Percentiles rank a stretch among this genome's conserved stretches.
phyloP scores from a whole-genome alignment of 2,329 filamentous ascomycete species.

The Botrytis deweyae region DNA sequence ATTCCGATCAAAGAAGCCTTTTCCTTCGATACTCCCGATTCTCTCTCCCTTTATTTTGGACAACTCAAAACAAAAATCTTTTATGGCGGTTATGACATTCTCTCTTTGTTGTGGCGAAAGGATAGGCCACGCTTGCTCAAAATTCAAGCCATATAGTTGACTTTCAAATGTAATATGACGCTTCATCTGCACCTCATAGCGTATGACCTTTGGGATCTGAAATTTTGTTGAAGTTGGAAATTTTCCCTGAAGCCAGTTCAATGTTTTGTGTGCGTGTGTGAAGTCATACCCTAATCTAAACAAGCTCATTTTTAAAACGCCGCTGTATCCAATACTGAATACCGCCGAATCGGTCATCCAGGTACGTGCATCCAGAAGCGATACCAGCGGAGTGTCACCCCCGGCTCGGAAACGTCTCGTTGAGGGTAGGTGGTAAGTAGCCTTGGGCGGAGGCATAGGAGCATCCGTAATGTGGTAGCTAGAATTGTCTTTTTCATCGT shows the following conservation, averaged over 20 bases:
- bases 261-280: not conserved
- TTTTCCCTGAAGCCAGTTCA: not conserved
- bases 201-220: not conserved
- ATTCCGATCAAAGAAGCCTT: accelerated
- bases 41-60: not conserved
- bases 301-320: not conserved
- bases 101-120: not conserved
- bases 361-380: accelerated
- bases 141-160: not conserved
- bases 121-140: not conserved
- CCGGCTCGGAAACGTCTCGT: not conserved
- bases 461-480: conserved; percentile 2
- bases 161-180: not conserved
- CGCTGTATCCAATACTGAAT: not conserved
- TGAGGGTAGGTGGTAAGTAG: not conserved
- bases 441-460: not conserved
- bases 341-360: not conserved
- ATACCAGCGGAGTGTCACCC: not conserved
- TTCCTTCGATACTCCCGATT: not conserved
- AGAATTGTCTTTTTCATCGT: not conserved
- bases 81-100: not conserved
- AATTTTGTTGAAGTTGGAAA: not conserved
- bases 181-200: not conserved
- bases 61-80: not conserved
- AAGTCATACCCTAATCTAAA: not conserved